phyloP scores from a whole-genome alignment of 257 asterid species.

The Eustoma russellianum region DNA sequence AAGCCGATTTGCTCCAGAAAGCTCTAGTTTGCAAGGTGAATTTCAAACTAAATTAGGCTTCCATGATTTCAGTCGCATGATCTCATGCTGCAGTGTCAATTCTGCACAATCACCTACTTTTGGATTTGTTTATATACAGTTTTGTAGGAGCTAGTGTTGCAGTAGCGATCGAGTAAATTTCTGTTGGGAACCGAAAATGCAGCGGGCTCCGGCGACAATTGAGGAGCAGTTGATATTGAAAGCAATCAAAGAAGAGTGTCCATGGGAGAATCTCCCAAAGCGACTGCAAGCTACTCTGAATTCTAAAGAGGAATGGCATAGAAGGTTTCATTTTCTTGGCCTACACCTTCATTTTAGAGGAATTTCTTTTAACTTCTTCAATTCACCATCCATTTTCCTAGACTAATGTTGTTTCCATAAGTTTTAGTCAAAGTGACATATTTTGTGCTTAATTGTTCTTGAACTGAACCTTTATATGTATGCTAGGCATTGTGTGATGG shows the following conservation, averaged over 20 bases:
- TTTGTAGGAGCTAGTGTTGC: conserved; percentile 1
- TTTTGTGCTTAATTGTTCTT: too few species aligned
- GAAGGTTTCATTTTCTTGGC: conserved; percentile 27
- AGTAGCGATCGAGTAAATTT: neutral
- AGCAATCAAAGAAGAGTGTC: conserved; percentile 76
- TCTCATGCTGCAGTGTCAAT: conserved; percentile 2
- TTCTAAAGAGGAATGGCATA: conserved; percentile 94
- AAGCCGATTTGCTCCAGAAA: conserved; percentile 10
- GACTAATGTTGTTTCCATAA: neutral
- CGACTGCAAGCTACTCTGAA: conserved; percentile 83
- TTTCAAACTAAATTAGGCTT: neutral
- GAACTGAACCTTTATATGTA: too few species aligned
- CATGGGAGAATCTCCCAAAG: conserved; percentile 87
- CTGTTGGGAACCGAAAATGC: conserved; percentile 36
- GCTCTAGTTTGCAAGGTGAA: conserved; percentile 1
- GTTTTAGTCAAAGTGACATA: neutral
- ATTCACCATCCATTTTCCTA: too few species aligned
- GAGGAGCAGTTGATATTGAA: conserved; percentile 83
- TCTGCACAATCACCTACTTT: neutral
- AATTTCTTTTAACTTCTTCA: neutral
- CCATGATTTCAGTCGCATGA: neutral
- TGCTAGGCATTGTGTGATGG: too few species aligned
- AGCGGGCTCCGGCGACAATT: conserved; percentile 57
- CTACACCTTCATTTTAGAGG: conserved; percentile 8
- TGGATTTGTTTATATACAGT: neutral